Evolutionary conservation across 139 green algal species (phyloP).

Genomic region (Deuterostichococcus epilithicus): DNA sequence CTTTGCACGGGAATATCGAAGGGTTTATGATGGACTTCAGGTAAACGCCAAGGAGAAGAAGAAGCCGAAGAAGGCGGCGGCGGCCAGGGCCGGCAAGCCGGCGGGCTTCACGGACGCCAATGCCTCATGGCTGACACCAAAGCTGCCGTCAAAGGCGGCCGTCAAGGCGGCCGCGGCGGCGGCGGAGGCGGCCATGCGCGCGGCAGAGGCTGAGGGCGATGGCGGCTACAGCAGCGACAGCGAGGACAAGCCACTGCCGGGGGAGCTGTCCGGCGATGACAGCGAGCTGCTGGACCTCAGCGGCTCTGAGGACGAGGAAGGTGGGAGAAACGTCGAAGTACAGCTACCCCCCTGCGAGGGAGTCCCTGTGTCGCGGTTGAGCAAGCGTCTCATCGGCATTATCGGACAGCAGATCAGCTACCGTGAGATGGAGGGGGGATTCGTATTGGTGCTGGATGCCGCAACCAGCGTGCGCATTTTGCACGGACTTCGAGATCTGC

Average conservation of each 20-base stretch:
- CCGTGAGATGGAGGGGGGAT: no score
- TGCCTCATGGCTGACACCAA: constrained; percentile 70
- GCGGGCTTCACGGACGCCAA: constrained; percentile 68
- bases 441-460: no score
- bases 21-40: no score
- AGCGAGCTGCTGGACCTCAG: neutral
- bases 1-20: no score
- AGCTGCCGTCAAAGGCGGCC: constrained; percentile 1
- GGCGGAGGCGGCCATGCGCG: neutral
- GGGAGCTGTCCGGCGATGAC: constrained; percentile 7
- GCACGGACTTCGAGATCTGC: no score
- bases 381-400: no score
- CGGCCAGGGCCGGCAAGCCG: neutral
- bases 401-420: no score
- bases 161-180: neutral
- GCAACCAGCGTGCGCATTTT: no score
- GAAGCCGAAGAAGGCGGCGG: neutral
- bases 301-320: constrained; percentile 1
- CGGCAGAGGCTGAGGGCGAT: constrained; percentile 13
- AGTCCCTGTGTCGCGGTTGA: no score
- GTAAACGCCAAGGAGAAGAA: neutral
- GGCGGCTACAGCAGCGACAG: constrained; percentile 18
- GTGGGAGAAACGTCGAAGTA: no score
- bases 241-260: constrained; percentile 21
- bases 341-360: no score